phyloP scores from a whole-genome alignment of 164 flowering plant species.

The Magnolia sinica region DNA sequence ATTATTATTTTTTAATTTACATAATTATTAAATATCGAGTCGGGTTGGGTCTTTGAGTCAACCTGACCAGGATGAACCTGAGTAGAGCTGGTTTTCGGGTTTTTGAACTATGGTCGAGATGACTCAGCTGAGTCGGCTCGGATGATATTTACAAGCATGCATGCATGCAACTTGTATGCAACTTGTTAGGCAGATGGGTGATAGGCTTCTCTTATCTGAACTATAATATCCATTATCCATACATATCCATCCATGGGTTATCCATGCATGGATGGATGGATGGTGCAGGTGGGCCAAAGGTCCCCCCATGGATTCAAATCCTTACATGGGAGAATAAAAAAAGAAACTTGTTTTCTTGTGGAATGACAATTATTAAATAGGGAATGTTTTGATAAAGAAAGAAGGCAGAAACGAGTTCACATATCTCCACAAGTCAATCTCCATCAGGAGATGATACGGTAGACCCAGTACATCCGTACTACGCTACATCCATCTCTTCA shows the following conservation, averaged over 20 bases:
- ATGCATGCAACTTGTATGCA: too few relatives aligned
- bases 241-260: conserved; percentile 14
- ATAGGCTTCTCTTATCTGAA: too few relatives aligned
- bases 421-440: neutral
- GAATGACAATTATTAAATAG: neutral
- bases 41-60: too few relatives aligned
- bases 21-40: too few relatives aligned
- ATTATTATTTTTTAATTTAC: too few relatives aligned
- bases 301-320: neutral
- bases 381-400: neutral
- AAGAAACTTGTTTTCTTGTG: neutral
- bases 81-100: too few relatives aligned
- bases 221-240: neutral
- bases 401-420: neutral
- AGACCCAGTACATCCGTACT: neutral
- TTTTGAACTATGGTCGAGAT: too few relatives aligned
- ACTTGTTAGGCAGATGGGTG: too few relatives aligned
- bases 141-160: too few relatives aligned
- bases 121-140: too few relatives aligned
- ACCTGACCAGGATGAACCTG: too few relatives aligned
- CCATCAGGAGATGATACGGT: neutral
- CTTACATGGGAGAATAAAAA: neutral
- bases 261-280: neutral
- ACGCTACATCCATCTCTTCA: neutral
- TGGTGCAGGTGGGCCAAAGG: neutral